These are phyloP conservation scores for Kwoniella botswanensis DNA, from an alignment of 768 basidiomycete species.

Conservation along the genomic window DNA sequence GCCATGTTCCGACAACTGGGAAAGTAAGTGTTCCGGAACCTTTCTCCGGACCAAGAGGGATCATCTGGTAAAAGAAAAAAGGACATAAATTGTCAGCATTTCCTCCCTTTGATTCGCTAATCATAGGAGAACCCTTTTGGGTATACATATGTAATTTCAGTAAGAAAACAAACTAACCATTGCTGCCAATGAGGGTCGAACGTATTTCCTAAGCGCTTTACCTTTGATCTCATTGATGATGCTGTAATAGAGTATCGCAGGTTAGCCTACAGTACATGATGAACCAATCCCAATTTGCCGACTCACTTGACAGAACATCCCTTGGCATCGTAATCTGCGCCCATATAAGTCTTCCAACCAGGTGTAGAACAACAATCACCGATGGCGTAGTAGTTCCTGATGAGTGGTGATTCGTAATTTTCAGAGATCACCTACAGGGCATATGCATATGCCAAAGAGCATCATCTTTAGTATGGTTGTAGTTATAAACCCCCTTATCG, in stretches of 20 bases:
- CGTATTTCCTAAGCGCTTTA: conserved; percentile 21
- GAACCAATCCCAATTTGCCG: neutral
- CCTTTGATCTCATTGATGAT: conserved; percentile 28
- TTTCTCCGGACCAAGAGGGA: conserved; percentile 30
- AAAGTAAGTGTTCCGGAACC: conserved; percentile 31
- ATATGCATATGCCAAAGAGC: neutral
- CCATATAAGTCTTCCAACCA: conserved; percentile 38
- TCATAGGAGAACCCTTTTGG: too few species aligned
- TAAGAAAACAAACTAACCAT: conserved; percentile 63
- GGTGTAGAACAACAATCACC: conserved; percentile 43
- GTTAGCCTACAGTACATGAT: neutral
- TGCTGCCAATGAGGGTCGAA: conserved; percentile 75
- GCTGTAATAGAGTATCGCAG: conserved; percentile 8
- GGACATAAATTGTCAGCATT: neutral
- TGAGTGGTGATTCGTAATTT: conserved; percentile 26
- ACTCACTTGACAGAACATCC: conserved; percentile 35
- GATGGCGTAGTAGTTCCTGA: conserved; percentile 42
- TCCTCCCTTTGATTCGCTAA: too few species aligned
- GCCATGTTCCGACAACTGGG: conserved; percentile 82
- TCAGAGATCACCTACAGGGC: conserved; percentile 31
- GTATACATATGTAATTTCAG: neutral
- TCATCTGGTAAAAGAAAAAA: conserved; percentile 4
- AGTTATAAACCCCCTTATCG: neutral
- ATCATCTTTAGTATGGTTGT: neutral
- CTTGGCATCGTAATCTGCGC: conserved; percentile 32